phyloP scores from a whole-genome alignment of 2,329 filamentous ascomycete genomes.

The Mariannaea sp. region DNA sequence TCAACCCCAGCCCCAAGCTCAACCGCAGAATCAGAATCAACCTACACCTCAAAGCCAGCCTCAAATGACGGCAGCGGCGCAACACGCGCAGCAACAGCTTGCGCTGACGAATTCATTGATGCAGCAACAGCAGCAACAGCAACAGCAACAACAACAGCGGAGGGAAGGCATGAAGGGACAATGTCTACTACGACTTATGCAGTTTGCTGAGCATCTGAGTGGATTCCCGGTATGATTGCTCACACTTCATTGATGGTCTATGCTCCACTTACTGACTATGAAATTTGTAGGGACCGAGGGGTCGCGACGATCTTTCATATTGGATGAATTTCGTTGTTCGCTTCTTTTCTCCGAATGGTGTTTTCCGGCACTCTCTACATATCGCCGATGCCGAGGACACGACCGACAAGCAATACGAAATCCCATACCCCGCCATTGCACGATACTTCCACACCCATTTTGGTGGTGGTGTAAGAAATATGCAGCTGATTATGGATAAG shows the following conservation, averaged over 20 bases:
- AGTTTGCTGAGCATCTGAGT: slow-evolving; percentile 67
- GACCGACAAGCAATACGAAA: slow-evolving; percentile 81
- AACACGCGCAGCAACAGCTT: slow-evolving; percentile 43
- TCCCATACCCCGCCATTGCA: slow-evolving; percentile 78
- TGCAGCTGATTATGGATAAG: slow-evolving; percentile 84
- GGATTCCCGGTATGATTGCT: slow-evolving; percentile 58
- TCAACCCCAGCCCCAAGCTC: slow-evolving; percentile 42
- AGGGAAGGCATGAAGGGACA: slow-evolving; percentile 59
- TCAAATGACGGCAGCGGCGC: slow-evolving; percentile 35
- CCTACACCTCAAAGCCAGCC: slow-evolving; percentile 38
- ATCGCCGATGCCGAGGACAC: slow-evolving; percentile 60
- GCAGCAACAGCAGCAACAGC: slow-evolving; percentile 45
- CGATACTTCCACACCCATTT: slow-evolving; percentile 92
- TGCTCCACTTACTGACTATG: slow-evolving; percentile 6
- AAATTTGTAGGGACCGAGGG: slow-evolving; percentile 55
- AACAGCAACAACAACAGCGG: slow-evolving; percentile 52
- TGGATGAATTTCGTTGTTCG: slow-evolving; percentile 81
- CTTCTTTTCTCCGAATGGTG: slow-evolving; percentile 80
- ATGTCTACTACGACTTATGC: slow-evolving; percentile 63
- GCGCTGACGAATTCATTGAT: slow-evolving; percentile 43
- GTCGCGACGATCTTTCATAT: slow-evolving; percentile 70
- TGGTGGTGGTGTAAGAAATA: slow-evolving; percentile 80
- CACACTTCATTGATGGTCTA: not conserved
- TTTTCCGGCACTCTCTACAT: slow-evolving; percentile 75
- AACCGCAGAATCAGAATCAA: slow-evolving; percentile 44